Conservation (phyloP, 2,329 filamentous ascomycete genomes). For the Ploettnerulaceae sp. region DNA sequence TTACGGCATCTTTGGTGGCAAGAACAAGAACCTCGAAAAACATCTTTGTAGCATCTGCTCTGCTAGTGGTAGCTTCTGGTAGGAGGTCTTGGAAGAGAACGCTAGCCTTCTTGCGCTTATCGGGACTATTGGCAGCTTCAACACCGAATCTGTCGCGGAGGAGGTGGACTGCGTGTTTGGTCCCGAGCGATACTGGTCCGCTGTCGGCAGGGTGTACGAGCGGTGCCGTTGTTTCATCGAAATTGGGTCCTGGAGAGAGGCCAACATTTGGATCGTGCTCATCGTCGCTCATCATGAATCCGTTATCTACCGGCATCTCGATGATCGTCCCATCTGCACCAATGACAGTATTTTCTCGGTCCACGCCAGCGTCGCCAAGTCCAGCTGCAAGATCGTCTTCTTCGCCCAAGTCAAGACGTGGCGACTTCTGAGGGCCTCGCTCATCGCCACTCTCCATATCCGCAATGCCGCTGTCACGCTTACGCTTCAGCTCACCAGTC, state of each 20-base stretch:
- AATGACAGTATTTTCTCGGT: slow-evolving; percentile 38
- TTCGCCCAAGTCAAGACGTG: slow-evolving; percentile 60
- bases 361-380: slow-evolving; percentile 47
- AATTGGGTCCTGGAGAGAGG: slow-evolving; percentile 51
- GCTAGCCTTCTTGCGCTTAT: slow-evolving; percentile 67
- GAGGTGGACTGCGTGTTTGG: slow-evolving; percentile 92
- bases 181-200: slow-evolving; percentile 83
- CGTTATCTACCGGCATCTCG: slow-evolving; percentile 57
- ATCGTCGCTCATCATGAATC: slow-evolving; percentile 40
- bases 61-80: slow-evolving; percentile 73
- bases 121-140: slow-evolving; percentile 62
- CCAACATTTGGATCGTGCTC: slow-evolving; percentile 42
- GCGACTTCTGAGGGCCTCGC: slow-evolving; percentile 53
- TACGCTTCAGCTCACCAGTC: slow-evolving; percentile 81
- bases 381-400: slow-evolving; percentile 46
- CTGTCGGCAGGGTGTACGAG: slow-evolving; percentile 76
- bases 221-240: slow-evolving; percentile 74
- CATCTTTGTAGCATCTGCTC: slow-evolving; percentile 96
- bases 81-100: slow-evolving; percentile 90
- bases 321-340: slow-evolving; percentile 56
- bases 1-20: slow-evolving; percentile 96
- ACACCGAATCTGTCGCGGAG: slow-evolving; percentile 82
- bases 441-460: slow-evolving; percentile 69
- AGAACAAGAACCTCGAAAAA: slow-evolving; percentile 97
- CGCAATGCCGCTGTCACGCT: slow-evolving; percentile 82